A percentile compares a stretch with the other conserved stretches of the same genome.
Conservation (phyloP, 2,329 filamentous ascomycete species). For the Penicillium verrucosum region DNA sequence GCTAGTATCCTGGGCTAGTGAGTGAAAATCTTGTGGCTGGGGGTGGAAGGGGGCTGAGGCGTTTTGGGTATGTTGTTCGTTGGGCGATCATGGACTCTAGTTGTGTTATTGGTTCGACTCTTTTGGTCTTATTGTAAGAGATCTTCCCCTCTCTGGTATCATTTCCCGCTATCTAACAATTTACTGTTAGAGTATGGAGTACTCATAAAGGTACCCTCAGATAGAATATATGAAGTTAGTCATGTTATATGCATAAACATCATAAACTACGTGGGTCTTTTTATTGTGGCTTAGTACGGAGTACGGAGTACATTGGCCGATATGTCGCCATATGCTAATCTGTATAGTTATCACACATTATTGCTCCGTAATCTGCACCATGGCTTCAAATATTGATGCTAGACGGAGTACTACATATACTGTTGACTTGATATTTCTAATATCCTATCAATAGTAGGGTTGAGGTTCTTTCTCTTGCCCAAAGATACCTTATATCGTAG, state of each 20-base stretch:
- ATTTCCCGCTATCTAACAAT: not conserved
- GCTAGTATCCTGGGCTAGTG: constrained; percentile 2
- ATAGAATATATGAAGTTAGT: not conserved
- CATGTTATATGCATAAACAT: not conserved
- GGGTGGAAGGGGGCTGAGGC: not conserved
- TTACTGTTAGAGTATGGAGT: not conserved
- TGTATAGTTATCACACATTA: not conserved
- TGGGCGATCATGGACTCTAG: not conserved
- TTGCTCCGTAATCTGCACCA: too few species aligned
- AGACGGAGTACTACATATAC: not conserved
- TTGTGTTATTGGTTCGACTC: not conserved
- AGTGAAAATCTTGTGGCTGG: constrained; percentile 4
- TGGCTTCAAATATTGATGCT: not conserved
- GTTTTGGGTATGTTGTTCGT: not conserved
- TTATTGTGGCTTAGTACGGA: not conserved
- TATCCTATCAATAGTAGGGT: not conserved
- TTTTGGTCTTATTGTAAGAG: not conserved
- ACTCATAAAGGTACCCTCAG: not conserved
- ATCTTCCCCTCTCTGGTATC: not conserved
- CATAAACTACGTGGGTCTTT: not conserved
- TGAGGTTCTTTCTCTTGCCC: not conserved
- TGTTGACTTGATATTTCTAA: too few species aligned
- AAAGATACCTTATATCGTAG: not conserved
- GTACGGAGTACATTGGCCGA: not conserved
- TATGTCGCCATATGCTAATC: not conserved